phyloP scores from a whole-genome alignment of 352 stramenopile genomes.

The Chrysophaeum taylorii region DNA sequence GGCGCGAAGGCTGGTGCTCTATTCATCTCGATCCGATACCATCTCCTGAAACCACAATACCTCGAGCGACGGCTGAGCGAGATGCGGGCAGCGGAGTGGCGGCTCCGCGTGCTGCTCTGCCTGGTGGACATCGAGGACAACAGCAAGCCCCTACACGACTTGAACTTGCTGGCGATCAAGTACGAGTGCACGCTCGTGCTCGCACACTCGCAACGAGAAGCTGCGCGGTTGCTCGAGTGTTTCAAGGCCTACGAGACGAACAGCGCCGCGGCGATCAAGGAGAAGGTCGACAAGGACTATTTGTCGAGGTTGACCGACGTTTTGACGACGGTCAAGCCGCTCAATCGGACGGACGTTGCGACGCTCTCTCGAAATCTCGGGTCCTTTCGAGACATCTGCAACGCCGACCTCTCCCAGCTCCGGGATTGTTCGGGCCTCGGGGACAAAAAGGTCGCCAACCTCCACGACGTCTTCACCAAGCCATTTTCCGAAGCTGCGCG shows the following conservation, averaged over 20 bases:
- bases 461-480: constrained; percentile 67
- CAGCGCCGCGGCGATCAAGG: constrained; percentile 64
- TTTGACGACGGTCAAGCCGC: constrained; percentile 59
- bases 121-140: constrained; percentile 71
- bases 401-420: constrained; percentile 65
- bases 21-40: constrained; percentile 67
- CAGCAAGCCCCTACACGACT: constrained; percentile 58
- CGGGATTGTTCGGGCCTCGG: constrained; percentile 63
- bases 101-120: constrained; percentile 62
- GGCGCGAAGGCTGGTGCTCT: constrained; percentile 50
- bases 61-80: constrained; percentile 56
- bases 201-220: constrained; percentile 56
- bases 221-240: constrained; percentile 65
- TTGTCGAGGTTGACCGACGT: constrained; percentile 61
- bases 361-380: constrained; percentile 63
- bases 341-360: constrained; percentile 73
- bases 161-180: constrained; percentile 59
- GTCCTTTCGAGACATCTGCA: constrained; percentile 54
- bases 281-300: constrained; percentile 64
- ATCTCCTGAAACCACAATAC: constrained; percentile 62
- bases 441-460: constrained; percentile 61
- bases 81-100: constrained; percentile 43
- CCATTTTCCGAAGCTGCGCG: too few relatives aligned
- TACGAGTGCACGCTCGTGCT: constrained; percentile 64
- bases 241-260: constrained; percentile 75